These are phyloP conservation scores for Closterium sp. DNA, from an alignment of 139 green algal genomes.

Conservation along the genomic window DNA sequence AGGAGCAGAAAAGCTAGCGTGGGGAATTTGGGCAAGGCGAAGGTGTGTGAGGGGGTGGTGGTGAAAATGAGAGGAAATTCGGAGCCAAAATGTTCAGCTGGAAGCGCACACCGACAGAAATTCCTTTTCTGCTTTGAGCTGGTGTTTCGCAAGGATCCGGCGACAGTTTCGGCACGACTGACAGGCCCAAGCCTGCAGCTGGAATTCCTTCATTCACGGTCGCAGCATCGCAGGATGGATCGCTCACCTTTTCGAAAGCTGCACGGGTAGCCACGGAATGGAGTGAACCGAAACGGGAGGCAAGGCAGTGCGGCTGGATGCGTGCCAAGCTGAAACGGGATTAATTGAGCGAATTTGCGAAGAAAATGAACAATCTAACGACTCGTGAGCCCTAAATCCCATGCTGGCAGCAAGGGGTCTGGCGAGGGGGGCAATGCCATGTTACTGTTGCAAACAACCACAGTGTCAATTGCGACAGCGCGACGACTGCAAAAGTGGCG, in stretches of 20 bases:
- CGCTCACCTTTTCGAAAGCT: neutral
- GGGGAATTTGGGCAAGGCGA: too few species aligned
- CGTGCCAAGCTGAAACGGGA: neutral
- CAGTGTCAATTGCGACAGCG: neutral
- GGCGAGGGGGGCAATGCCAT: too few species aligned
- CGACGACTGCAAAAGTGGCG: neutral
- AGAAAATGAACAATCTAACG: neutral
- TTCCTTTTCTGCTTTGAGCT: neutral
- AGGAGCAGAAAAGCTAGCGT: too few species aligned
- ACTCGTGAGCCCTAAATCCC: neutral
- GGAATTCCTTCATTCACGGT: neutral
- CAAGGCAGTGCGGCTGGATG: neutral
- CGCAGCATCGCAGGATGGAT: neutral
- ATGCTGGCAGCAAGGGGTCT: too few species aligned
- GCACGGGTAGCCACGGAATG: neutral
- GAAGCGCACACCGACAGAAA: neutral
- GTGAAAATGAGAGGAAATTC: neutral
- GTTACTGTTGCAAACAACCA: neutral
- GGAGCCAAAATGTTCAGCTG: neutral
- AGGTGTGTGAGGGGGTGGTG: neutral
- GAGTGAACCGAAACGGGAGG: neutral
- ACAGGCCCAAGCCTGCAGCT: neutral
- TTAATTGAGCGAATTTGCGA: neutral
- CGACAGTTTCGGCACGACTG: neutral
- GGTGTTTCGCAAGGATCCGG: neutral